Percentiles rank a stretch among this genome's conserved stretches.
Conservation (phyloP, 176 grass and related monocot species). For the Bonia amplexicaulis region DNA sequence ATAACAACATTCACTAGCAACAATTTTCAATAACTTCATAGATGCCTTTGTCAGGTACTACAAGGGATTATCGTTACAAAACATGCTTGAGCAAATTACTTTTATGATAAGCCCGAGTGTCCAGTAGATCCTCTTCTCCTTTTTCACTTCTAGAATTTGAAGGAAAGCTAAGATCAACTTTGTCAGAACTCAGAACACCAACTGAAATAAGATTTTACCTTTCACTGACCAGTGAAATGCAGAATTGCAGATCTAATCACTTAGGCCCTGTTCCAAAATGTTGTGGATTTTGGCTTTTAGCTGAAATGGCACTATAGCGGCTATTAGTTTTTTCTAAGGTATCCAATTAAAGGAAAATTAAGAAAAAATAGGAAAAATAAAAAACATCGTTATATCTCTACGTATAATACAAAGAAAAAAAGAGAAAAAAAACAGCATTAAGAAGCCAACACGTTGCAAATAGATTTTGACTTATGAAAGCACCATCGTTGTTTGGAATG, state of each 20-base stretch:
- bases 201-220: background rate
- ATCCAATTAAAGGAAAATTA: too few species aligned
- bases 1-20: constrained; percentile 8
- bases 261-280: background rate
- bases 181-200: background rate
- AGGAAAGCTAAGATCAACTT: background rate
- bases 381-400: too few species aligned
- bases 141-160: background rate
- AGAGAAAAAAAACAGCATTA: too few species aligned
- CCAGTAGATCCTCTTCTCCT: background rate
- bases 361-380: too few species aligned
- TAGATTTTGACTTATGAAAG: too few species aligned
- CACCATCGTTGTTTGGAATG: too few species aligned
- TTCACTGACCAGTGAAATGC: background rate
- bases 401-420: too few species aligned
- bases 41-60: constrained; percentile 1
- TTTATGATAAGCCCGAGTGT: background rate
- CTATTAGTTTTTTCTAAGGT: too few species aligned
- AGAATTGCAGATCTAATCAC: background rate
- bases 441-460: too few species aligned
- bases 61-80: background rate
- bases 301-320: too few species aligned
- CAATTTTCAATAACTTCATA: constrained; percentile 5
- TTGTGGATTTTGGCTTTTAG: too few species aligned
- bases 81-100: background rate